Conservation (phyloP, 192 early-diverging fungal species). For the Backusella westeae region DNA sequence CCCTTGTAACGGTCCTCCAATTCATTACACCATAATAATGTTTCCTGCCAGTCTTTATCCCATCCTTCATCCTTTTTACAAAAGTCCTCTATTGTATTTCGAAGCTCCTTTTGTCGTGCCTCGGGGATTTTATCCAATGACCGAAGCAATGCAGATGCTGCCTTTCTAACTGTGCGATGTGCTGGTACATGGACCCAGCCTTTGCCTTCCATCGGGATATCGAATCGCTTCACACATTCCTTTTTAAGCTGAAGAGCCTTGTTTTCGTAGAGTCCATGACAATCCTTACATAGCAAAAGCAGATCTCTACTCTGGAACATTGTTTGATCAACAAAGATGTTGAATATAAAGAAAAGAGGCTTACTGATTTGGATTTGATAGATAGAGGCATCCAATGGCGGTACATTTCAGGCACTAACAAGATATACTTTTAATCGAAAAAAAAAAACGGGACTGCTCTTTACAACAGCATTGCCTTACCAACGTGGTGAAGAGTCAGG, state of each 20-base stretch:
- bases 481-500: slow-evolving; percentile 38
- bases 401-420: slow-evolving; percentile 42
- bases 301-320: slow-evolving; percentile 33
- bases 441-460: background rate
- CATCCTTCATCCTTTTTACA: background rate
- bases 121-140: slow-evolving; percentile 17
- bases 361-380: slow-evolving; percentile 41
- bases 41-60: background rate
- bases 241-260: slow-evolving; percentile 29
- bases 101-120: background rate
- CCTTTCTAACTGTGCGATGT: slow-evolving; percentile 24
- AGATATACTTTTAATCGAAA: background rate
- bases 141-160: slow-evolving; percentile 28
- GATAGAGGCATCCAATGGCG: slow-evolving; percentile 34
- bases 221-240: slow-evolving; percentile 11
- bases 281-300: slow-evolving; percentile 31
- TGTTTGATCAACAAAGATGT: background rate
- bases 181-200: slow-evolving; percentile 25
- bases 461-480: slow-evolving; percentile 8
- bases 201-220: slow-evolving; percentile 31
- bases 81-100: background rate
- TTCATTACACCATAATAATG: slow-evolving; percentile 1
- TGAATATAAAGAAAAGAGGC: background rate
- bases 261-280: slow-evolving; percentile 31
- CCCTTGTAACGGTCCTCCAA: slow-evolving; percentile 22